These are phyloP conservation scores for Eucalyptus leucophloia DNA, from an alignment of 345 rosid genomes.

Conservation along the genomic window DNA sequence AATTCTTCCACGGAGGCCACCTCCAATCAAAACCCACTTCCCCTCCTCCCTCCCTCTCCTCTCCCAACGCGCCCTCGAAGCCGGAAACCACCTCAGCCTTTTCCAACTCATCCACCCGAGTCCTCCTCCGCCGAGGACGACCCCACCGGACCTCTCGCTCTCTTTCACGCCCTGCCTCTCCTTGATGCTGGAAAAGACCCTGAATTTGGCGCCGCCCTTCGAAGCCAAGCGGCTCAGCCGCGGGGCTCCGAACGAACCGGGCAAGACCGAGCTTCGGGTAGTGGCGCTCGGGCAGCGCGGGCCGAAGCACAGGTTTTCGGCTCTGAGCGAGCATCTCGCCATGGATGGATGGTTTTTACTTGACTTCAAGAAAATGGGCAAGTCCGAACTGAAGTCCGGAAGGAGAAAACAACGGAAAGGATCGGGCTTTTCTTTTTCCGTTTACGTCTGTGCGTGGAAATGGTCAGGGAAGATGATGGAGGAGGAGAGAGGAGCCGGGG, in stretches of 20 bases:
- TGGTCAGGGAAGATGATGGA: background rate
- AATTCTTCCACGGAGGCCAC: constrained; percentile 77
- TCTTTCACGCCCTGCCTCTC: constrained; percentile 46
- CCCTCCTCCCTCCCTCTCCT: background rate
- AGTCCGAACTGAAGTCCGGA: background rate
- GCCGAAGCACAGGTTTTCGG: constrained; percentile 17
- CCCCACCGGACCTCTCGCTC: constrained; percentile 5
- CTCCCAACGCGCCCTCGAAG: background rate
- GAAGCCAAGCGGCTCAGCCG: background rate
- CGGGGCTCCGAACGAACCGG: background rate
- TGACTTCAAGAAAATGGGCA: background rate
- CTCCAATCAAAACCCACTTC: constrained; percentile 36
- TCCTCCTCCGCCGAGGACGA: constrained; percentile 1
- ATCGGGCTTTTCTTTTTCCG: background rate
- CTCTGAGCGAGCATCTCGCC: constrained; percentile 44
- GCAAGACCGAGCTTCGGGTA: constrained; percentile 14
- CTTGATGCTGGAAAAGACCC: constrained; percentile 42
- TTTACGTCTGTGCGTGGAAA: background rate
- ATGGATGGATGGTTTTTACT: constrained; percentile 1
- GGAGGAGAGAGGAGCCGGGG: background rate
- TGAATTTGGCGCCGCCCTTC: constrained; percentile 6
- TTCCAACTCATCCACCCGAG: constrained; percentile 19
- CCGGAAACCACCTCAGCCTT: background rate
- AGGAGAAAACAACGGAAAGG: background rate
- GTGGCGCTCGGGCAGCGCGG: constrained; percentile 1